phyloP scores from a whole-genome alignment of 2,329 filamentous ascomycete species.

The Phialophora verrucosa region DNA sequence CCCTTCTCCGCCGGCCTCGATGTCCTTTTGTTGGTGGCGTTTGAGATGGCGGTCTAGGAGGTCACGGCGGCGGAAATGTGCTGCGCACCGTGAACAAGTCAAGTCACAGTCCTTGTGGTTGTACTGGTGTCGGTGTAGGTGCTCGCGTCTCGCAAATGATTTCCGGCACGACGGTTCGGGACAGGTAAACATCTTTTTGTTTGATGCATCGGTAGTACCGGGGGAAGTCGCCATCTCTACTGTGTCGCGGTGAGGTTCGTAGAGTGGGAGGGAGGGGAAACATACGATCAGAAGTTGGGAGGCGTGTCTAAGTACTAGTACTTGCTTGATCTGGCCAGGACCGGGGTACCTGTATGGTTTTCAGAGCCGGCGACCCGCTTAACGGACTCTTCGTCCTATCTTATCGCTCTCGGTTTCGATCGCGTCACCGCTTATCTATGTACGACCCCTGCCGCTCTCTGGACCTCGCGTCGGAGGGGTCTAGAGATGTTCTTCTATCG shows the following conservation, averaged over 20 bases:
- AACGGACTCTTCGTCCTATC: not conserved
- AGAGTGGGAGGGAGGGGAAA: not conserved
- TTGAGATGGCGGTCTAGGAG: conserved; percentile 60
- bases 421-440: not conserved
- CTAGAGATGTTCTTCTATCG: not conserved
- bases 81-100: not conserved
- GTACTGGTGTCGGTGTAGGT: not conserved
- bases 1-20: conserved; percentile 57
- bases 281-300: not conserved
- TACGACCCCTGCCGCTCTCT: not conserved
- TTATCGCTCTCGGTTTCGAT: not conserved
- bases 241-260: not conserved
- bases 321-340: not conserved
- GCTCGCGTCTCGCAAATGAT: not conserved
- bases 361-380: not conserved
- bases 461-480: not conserved
- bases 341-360: not conserved
- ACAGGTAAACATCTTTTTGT: conserved; percentile 39
- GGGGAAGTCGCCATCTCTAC: not conserved
- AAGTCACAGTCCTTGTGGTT: not conserved
- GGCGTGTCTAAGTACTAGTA: not conserved
- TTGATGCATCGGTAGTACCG: not conserved
- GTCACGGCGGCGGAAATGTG: not conserved
- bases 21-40: conserved; percentile 57
- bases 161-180: not conserved